Evolutionary conservation across 1,139 yeast genomes (phyloP).

Genomic region (Debaryomyces coudertii): DNA sequence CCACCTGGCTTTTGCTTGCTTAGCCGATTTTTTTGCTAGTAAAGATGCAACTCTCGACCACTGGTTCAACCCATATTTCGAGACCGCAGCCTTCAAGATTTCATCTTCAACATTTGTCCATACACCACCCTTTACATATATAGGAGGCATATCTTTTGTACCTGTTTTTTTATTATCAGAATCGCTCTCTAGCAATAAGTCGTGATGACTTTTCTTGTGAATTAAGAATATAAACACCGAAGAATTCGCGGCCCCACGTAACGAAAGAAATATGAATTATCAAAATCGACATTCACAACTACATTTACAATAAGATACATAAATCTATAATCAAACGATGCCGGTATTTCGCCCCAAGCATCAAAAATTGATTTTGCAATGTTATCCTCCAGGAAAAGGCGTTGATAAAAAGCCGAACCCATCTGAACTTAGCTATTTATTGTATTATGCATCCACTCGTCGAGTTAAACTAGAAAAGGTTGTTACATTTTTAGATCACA

Average conservation of each 20-base stretch:
- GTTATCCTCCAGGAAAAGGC: slow-evolving; percentile 89
- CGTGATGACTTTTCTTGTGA: background rate
- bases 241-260: slow-evolving; percentile 8
- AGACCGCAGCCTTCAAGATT: slow-evolving; percentile 84
- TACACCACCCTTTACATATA: slow-evolving; percentile 82
- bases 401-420: slow-evolving; percentile 89
- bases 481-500: slow-evolving; percentile 65
- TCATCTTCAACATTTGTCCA: slow-evolving; percentile 95
- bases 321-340: slow-evolving; percentile 15
- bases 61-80: slow-evolving; percentile 91
- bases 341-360: slow-evolving; percentile 71
- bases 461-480: slow-evolving; percentile 88
- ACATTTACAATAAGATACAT: background rate
- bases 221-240: background rate
- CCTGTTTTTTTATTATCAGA: background rate
- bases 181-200: background rate
- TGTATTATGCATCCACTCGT: slow-evolving; percentile 91
- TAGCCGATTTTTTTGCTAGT: slow-evolving; percentile 81
- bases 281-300: background rate
- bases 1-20: slow-evolving; percentile 95
- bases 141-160: slow-evolving; percentile 38
- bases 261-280: background rate
- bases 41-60: slow-evolving; percentile 94
- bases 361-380: slow-evolving; percentile 84
- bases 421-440: slow-evolving; percentile 82